phyloP scores from a whole-genome alignment of 305 asterid genomes.

The Salvia sclarea region DNA sequence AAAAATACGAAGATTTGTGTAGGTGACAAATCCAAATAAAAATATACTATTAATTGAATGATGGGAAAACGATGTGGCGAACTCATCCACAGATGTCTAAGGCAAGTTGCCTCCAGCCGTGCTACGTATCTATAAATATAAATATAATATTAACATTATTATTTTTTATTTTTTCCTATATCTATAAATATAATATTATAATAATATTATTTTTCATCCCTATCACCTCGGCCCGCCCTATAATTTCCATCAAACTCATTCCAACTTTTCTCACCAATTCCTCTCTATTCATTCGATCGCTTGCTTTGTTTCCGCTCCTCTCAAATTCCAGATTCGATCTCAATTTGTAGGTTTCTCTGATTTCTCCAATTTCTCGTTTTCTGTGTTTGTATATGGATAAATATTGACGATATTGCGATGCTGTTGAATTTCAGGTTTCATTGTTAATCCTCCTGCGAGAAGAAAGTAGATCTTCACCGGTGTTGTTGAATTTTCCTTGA shows the following conservation, averaged over 20 bases:
- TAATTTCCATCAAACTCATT: neutral
- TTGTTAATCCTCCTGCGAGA: neutral
- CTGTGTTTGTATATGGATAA: neutral
- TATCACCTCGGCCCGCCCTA: neutral
- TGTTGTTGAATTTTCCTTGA: neutral
- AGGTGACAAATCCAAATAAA: too few species aligned
- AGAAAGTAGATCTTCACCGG: neutral
- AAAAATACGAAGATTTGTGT: too few species aligned
- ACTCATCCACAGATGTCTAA: constrained; percentile 28
- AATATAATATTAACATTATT: too few species aligned
- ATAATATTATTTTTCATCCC: neutral
- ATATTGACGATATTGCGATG: neutral
- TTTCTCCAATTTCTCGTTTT: neutral
- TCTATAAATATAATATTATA: neutral
- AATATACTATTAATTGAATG: too few species aligned
- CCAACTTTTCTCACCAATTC: neutral
- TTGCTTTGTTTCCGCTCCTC: neutral
- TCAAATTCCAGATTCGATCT: neutral
- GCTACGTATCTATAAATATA: too few species aligned
- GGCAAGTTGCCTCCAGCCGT: too few species aligned
- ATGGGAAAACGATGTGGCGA: too few species aligned
- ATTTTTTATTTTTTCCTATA: too few species aligned
- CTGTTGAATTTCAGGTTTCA: constrained; percentile 3
- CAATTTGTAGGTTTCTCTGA: neutral
- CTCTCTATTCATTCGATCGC: neutral